Conservation (phyloP, 1,284 basidiomycete genomes). For the Pseudozyma tsukubaensis region DNA sequence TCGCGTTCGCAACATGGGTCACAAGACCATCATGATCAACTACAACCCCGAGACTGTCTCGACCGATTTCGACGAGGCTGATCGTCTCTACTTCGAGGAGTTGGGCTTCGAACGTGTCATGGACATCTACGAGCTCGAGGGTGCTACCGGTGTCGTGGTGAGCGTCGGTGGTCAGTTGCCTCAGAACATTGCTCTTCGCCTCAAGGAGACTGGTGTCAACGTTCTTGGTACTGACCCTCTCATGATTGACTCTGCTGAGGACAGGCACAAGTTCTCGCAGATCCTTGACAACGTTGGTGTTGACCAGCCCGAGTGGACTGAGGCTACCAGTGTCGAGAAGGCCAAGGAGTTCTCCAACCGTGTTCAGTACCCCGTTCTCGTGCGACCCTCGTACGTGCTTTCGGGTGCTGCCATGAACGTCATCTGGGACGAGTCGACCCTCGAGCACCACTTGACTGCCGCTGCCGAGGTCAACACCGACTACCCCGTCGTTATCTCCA, state of each 20-base stretch:
- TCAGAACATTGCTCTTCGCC: slow-evolving; percentile 97
- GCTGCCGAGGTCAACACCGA: slow-evolving; percentile 95
- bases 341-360: slow-evolving; percentile 90
- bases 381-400: slow-evolving; percentile 82
- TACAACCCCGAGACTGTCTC: slow-evolving; percentile 99
- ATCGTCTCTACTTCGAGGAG: slow-evolving; percentile 98
- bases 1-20: slow-evolving; percentile 88
- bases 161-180: slow-evolving; percentile 85
- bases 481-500: slow-evolving; percentile 97
- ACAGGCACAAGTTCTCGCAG: slow-evolving; percentile 98
- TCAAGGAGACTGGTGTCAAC: slow-evolving; percentile 89
- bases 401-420: slow-evolving; percentile 99
- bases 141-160: slow-evolving; percentile 91
- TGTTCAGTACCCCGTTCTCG: slow-evolving; percentile 73
- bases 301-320: slow-evolving; percentile 96
- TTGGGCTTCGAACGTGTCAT: slow-evolving; percentile 97
- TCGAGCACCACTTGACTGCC: slow-evolving; percentile 92
- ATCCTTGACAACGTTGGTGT: slow-evolving; percentile 94
- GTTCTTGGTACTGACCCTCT: slow-evolving; percentile 96
- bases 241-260: slow-evolving; percentile 96
- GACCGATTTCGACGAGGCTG: slow-evolving; percentile 99
- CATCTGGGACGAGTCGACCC: slow-evolving; percentile 87
- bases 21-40: slow-evolving; percentile 98
- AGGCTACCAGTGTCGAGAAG: slow-evolving; percentile 86
- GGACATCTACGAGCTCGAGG: slow-evolving; percentile 99